Base-by-base conservation (phyloP, 2,329 filamentous ascomycete genomes). In the Huntiella abstrusa region DNA sequence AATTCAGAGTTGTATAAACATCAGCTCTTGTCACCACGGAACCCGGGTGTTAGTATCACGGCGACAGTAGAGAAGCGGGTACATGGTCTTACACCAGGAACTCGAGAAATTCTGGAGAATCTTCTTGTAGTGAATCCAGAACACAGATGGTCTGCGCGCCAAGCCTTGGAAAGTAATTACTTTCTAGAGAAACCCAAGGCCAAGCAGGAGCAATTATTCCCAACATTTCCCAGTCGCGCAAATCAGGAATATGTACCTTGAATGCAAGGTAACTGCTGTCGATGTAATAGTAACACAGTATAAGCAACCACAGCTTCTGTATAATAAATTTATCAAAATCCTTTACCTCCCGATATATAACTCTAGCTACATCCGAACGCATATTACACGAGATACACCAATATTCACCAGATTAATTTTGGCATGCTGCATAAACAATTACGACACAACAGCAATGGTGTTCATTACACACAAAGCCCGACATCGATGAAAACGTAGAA, bases 151-250 rank as follows among this genome's bases (percentile, higher is more conserved):
- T 70, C 72, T 2, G 85, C 88, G 1, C 66, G 66, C 43, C 73
- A 86, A 50, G 77, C 92, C 58, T 69, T 96, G 33, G 65, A 70
- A 41, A 84, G 95, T 60, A 68, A 76, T 33, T 98, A 93, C 60
- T 98, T 98, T 61, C 68, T 61, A 13, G 87, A 96, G 63, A 81
- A 92, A 54, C 91, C 91, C 1, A 82, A 82, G 51, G 84, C 87
- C 1, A 96, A 96, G 64, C 77, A 80, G 5, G 81, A 84, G 58
- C 81, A 80, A 55, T 80, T 98, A 78, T 96, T 98, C 58, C 91
- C 91, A 2, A 96, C 91, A 0, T 98, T 96, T 59, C 91, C 91
- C 0, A 91, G 83, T 55, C 95, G 93, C 61, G 91, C 91, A 0
- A 85, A 86, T 1, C 82, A 91, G 66, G 91, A 98, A 67, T 80